Conservation (phyloP, 768 basidiomycete genomes). For the Amanita exitialis region DNA sequence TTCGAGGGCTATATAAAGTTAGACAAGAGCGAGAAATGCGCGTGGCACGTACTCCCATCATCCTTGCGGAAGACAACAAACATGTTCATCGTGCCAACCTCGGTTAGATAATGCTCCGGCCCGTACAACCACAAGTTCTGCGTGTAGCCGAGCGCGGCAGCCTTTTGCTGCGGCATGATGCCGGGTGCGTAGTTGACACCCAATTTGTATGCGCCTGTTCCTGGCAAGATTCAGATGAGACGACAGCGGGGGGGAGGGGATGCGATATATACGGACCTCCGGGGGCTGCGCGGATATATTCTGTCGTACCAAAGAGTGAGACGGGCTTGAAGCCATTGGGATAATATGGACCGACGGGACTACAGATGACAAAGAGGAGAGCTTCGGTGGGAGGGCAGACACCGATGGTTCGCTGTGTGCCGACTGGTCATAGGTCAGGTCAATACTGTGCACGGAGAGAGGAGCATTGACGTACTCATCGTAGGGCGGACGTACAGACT, state of each 20-base stretch:
- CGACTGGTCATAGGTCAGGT: conserved; percentile 37
- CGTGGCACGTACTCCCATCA: conserved; percentile 41
- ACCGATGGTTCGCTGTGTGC: conserved; percentile 60
- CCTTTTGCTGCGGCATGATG: conserved; percentile 74
- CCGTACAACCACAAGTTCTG: conserved; percentile 92
- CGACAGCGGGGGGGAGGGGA: background rate
- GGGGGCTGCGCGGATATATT: conserved; percentile 76
- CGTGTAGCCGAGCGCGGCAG: conserved; percentile 66
- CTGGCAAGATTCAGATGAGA: conserved; percentile 19
- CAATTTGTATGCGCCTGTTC: conserved; percentile 82
- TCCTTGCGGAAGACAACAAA: conserved; percentile 70
- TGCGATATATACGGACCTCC: conserved; percentile 43
- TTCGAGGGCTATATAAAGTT: conserved; percentile 67
- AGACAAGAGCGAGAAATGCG: conserved; percentile 5
- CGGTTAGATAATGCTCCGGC: conserved; percentile 46
- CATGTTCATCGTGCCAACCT: conserved; percentile 90
- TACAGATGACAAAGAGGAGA: conserved; percentile 76
- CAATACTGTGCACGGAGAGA: background rate
- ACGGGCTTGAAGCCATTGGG: conserved; percentile 86
- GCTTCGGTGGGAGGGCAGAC: conserved; percentile 74
- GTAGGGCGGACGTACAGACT: conserved; percentile 89
- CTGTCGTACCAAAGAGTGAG: conserved; percentile 76
- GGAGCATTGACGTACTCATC: conserved; percentile 30
- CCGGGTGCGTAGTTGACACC: conserved; percentile 87
- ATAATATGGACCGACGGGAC: conserved; percentile 81